These are phyloP conservation scores for Dimocarpus longan DNA, from an alignment of 345 rosid genomes.

Conservation along the genomic window DNA sequence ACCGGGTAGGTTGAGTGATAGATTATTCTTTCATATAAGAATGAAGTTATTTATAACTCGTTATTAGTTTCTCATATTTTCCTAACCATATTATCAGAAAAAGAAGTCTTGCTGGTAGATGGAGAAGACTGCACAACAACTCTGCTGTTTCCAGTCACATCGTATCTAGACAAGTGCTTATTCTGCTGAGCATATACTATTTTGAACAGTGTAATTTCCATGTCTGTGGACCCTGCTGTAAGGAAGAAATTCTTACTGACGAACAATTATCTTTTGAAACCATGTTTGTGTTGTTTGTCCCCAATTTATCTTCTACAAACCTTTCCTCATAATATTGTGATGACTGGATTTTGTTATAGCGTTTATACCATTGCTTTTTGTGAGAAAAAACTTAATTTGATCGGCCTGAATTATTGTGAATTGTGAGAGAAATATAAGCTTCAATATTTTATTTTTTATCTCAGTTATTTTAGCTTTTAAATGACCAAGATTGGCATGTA, in stretches of 20 bases:
- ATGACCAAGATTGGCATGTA: no score
- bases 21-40: not conserved
- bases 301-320: not conserved
- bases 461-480: no score
- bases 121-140: constrained; percentile 8
- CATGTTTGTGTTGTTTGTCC: constrained; percentile 2
- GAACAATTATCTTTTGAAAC: not conserved
- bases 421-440: no score
- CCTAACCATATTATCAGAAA: constrained; percentile 39
- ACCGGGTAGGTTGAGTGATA: constrained; percentile 48
- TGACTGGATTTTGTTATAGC: not conserved
- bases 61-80: constrained; percentile 12
- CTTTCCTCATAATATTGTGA: constrained; percentile 10
- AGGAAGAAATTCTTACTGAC: constrained; percentile 2
- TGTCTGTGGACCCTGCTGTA: constrained; percentile 2
- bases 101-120: constrained; percentile 67
- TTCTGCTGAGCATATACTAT: constrained; percentile 17
- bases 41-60: not conserved
- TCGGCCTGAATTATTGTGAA: no score
- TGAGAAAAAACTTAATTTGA: no score
- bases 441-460: no score
- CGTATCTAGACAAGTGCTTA: constrained; percentile 5
- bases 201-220: constrained; percentile 12
- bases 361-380: not conserved
- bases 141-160: not conserved